A percentile compares a stretch with the other conserved stretches of the same genome.
These are phyloP conservation scores for Boletus speciosus DNA, from an alignment of 768 basidiomycete species.

Conservation along the genomic window DNA sequence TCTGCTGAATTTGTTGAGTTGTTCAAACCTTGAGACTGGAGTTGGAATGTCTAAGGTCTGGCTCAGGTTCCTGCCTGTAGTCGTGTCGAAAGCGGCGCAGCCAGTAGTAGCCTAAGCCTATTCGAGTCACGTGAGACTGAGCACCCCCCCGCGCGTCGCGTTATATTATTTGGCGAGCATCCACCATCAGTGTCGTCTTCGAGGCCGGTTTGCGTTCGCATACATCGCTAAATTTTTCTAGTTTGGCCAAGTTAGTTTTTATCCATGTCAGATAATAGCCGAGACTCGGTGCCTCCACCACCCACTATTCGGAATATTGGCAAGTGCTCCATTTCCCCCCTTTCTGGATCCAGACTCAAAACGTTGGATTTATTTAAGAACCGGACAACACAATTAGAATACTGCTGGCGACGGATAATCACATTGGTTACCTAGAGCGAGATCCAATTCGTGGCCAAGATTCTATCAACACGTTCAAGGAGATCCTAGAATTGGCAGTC, in stretches of 20 bases:
- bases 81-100: constrained; percentile 9
- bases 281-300: constrained; percentile 28
- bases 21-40: background rate
- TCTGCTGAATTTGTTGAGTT: background rate
- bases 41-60: background rate
- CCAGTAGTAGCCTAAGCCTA: background rate
- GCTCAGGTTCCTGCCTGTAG: background rate
- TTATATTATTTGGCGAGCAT: background rate
- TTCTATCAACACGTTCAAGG: constrained; percentile 91
- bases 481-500: constrained; percentile 87
- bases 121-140: constrained; percentile 19
- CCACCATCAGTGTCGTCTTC: background rate
- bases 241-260: background rate
- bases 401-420: constrained; percentile 92
- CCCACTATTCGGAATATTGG: constrained; percentile 39
- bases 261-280: constrained; percentile 26
- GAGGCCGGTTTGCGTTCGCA: background rate
- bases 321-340: constrained; percentile 23
- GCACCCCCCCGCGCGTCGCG: constrained; percentile 8
- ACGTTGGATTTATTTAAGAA: constrained; percentile 32
- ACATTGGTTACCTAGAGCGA: constrained; percentile 91
- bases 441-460: constrained; percentile 95
- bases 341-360: constrained; percentile 2
- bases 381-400: constrained; percentile 73
- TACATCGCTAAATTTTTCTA: background rate